A percentile compares a stretch with the other conserved stretches of the same genome.
Conservation (phyloP, 352 stramenopile genomes). For the Phytophthora ohioensis region DNA sequence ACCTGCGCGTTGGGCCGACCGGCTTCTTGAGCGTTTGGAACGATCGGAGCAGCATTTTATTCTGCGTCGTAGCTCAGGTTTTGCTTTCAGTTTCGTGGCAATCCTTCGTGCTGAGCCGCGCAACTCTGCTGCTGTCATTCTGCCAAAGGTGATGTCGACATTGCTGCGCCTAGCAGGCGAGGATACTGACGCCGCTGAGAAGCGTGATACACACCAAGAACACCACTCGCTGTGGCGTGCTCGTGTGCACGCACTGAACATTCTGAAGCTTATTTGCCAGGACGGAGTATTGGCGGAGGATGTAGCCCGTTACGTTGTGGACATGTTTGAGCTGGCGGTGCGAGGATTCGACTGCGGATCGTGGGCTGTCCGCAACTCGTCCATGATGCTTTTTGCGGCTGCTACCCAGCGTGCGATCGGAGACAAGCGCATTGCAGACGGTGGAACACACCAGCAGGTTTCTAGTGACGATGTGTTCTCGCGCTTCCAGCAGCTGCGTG, state of each 20-base stretch:
- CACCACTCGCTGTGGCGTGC: constrained; percentile 76
- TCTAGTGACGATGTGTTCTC: constrained; percentile 80
- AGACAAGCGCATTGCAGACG: constrained; percentile 87
- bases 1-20: constrained; percentile 79
- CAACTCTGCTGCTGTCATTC: constrained; percentile 78
- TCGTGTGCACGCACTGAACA: constrained; percentile 89
- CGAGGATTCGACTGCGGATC: constrained; percentile 85
- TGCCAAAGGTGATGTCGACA: constrained; percentile 77
- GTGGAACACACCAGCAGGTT: constrained; percentile 67
- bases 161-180: constrained; percentile 71
- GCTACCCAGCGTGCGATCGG: constrained; percentile 81
- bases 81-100: constrained; percentile 90
- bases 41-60: constrained; percentile 89
- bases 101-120: constrained; percentile 89
- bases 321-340: constrained; percentile 87
- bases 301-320: constrained; percentile 81
- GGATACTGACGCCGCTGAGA: constrained; percentile 60
- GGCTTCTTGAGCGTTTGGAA: constrained; percentile 78
- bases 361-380: constrained; percentile 92
- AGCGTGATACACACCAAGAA: constrained; percentile 43
- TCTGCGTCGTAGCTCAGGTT: constrained; percentile 86
- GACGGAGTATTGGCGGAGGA: constrained; percentile 90
- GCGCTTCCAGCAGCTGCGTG: constrained; percentile 73
- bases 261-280: constrained; percentile 91
- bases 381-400: constrained; percentile 93